A percentile compares a stretch with the other conserved stretches of the same genome.
Evolutionary conservation across 371 early-diverging fungal genomes (phyloP).

Genomic region (Lichtheimia hyalospora): DNA sequence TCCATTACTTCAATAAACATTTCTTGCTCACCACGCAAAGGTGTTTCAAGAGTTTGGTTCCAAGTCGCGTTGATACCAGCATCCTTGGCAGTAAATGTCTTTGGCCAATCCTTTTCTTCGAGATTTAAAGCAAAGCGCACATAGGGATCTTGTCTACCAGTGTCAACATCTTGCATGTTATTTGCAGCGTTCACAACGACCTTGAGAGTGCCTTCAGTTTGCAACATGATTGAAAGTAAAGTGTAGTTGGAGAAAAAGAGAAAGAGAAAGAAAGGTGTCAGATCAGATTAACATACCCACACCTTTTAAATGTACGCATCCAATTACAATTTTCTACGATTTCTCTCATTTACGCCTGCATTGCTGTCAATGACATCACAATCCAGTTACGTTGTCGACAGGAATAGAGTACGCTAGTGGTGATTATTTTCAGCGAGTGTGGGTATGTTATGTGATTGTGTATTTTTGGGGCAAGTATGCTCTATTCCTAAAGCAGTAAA

Average conservation of each 20-base stretch:
- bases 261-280: background rate
- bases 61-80: conserved; percentile 50
- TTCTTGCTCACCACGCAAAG: conserved; percentile 49
- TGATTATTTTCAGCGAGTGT: no score
- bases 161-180: conserved; percentile 39
- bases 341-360: no score
- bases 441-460: no score
- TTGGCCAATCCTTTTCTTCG: conserved; percentile 49
- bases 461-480: no score
- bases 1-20: conserved; percentile 58
- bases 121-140: conserved; percentile 50
- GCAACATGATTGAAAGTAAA: conserved; percentile 3
- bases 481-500: no score
- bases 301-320: no score
- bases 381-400: no score
- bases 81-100: conserved; percentile 55
- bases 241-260: background rate
- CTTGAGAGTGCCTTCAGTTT: conserved; percentile 19
- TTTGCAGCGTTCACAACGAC: conserved; percentile 43
- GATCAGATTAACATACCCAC: no score
- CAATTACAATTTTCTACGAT: no score
- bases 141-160: conserved; percentile 60
- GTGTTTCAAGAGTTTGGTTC: conserved; percentile 54
- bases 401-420: no score
- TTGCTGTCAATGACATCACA: no score